These are phyloP conservation scores for Sphagnum contortum DNA, from an alignment of 225 moss, liverwort and hornwort genomes.

Conservation along the genomic window DNA sequence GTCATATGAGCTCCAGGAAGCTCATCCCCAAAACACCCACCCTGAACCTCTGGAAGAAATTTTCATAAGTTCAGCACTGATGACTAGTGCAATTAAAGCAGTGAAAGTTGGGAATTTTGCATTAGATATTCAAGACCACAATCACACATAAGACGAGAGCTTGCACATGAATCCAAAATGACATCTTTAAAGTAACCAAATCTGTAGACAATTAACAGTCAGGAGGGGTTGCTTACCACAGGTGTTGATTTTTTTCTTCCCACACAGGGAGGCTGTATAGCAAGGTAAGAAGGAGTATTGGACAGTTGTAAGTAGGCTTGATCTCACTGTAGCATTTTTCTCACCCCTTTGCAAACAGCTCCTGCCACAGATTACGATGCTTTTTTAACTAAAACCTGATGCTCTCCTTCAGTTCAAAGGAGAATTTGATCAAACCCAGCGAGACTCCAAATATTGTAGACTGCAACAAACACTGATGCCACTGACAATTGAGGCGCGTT, in stretches of 20 bases:
- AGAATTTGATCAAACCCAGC: background rate
- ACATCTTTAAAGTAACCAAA: too few relatives aligned
- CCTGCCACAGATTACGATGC: conserved; percentile 11
- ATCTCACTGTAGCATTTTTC: conserved; percentile 28
- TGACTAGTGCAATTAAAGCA: too few relatives aligned
- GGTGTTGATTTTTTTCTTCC: conserved; percentile 22
- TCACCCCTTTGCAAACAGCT: conserved; percentile 33
- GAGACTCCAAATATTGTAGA: too few relatives aligned
- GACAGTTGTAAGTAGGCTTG: conserved; percentile 39
- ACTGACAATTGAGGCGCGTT: conserved; percentile 17
- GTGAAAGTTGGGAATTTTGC: too few relatives aligned
- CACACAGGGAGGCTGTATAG: conserved; percentile 25
- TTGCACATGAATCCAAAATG: background rate
- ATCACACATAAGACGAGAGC: too few relatives aligned
- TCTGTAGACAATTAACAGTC: background rate
- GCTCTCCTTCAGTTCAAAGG: too few relatives aligned
- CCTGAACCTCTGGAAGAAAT: too few relatives aligned
- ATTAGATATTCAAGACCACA: too few relatives aligned
- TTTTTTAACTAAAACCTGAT: too few relatives aligned
- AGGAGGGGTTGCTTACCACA: conserved; percentile 9
- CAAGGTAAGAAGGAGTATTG: conserved; percentile 30
- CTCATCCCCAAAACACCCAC: background rate
- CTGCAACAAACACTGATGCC: conserved; percentile 30
- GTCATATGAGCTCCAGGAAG: background rate
- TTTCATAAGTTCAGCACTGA: too few relatives aligned